These are phyloP conservation scores for Benincasa hispida DNA, from an alignment of 306 rosid genomes.

Conservation along the genomic window DNA sequence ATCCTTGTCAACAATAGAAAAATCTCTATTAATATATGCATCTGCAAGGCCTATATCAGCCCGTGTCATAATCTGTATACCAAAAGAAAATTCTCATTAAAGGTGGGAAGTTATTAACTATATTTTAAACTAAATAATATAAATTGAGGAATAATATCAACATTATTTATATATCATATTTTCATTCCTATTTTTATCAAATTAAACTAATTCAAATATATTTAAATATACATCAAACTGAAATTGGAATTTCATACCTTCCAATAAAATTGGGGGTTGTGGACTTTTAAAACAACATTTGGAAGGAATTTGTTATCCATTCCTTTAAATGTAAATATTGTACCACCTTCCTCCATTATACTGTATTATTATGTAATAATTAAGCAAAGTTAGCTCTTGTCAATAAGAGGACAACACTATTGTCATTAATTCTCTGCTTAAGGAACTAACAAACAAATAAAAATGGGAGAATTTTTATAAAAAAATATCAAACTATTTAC, in stretches of 20 bases:
- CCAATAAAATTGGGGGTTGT: slow-evolving; percentile 73
- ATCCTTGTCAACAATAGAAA: slow-evolving; percentile 29
- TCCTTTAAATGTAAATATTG: background rate
- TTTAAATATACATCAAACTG: background rate
- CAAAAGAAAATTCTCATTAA: slow-evolving; percentile 57
- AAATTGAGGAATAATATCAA: too few species aligned
- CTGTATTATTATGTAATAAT: slow-evolving; percentile 11
- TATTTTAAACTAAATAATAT: background rate
- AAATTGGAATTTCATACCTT: slow-evolving; percentile 32
- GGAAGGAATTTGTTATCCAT: too few species aligned
- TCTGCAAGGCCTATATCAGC: slow-evolving; percentile 94
- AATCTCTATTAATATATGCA: slow-evolving; percentile 37
- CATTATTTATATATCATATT: too few species aligned
- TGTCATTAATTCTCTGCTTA: too few species aligned
- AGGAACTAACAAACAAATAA: too few species aligned
- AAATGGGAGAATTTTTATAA: too few species aligned
- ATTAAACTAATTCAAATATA: too few species aligned
- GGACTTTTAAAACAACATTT: background rate
- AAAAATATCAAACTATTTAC: too few species aligned
- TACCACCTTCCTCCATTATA: slow-evolving; percentile 84
- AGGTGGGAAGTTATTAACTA: too few species aligned
- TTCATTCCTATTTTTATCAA: too few species aligned
- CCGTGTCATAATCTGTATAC: slow-evolving; percentile 55
- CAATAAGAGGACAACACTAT: too few species aligned
- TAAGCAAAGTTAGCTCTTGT: background rate